Evolutionary conservation across 371 early-diverging fungal species (phyloP), one percentile per base, ranked within the genome.

Genomic region (Haplosporangium sp.): DNA sequence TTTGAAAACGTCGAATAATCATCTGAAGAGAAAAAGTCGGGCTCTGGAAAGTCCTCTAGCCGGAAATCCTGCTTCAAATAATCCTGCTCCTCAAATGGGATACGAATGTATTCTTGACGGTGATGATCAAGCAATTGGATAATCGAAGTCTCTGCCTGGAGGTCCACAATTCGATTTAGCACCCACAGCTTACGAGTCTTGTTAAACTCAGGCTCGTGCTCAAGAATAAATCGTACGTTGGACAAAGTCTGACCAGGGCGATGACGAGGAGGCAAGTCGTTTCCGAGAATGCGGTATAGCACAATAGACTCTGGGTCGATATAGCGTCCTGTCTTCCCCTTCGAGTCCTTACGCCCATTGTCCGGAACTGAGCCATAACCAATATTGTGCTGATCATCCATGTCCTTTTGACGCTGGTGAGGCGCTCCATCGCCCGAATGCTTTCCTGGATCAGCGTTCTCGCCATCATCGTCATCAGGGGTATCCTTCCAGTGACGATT

Each of bases 261-360:
- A 69, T 92, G 92, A 6, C 92, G 85, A 56, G 92, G 92, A 5
- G 92, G 92, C 14, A 92, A 72, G 58, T 92, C 92, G 62, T 92
- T 92, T 52, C 92, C 92, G 55, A 92, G 83, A 62, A 92, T 90
- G 45, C 92, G 88, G 74, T 90, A 91, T 8, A 91, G 73, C 1
- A 88, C 79, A 47, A 88, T 81, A 46, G 87, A 86, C 55, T 88
- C 85, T 52, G 86, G 83, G 47, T 79, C 72, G 18, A 74, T 52
- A 0, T 59, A 52, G 48, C 21, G 38, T 6, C 23, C 47, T n/a
- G 47, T 38, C 53, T n/a, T 43, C 23, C 36, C 6, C 11, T 54
- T 18, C 12, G 36, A 11, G 29, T 50, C 54, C 38, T 53, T 45
- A 21, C 52, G 37, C 12, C 55, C 46, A 2, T 38, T 8, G 52